phyloP scores from a whole-genome alignment of 177 flowering plant species.

The Vitis hybrid region DNA sequence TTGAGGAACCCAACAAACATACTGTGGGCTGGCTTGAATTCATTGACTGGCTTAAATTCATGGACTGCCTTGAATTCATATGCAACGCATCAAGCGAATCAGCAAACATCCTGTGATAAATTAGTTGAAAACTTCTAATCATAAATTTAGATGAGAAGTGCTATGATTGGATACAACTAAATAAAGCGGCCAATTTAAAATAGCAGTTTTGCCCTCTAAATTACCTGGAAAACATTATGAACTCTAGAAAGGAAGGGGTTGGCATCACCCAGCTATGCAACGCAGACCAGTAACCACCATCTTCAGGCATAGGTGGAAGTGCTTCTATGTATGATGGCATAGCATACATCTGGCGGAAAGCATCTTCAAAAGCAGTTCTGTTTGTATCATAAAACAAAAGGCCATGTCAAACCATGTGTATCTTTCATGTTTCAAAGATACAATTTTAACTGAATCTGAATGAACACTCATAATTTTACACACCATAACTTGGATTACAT shows the following conservation, averaged over 20 bases:
- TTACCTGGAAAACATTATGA: slow-evolving; percentile 83
- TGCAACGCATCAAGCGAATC: slow-evolving; percentile 78
- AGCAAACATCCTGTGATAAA: slow-evolving; percentile 70
- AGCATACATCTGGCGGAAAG: slow-evolving; percentile 80
- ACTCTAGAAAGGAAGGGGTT: slow-evolving; percentile 89
- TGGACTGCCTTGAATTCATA: slow-evolving; percentile 34
- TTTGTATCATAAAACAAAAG: slow-evolving; percentile 18
- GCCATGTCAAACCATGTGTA: background rate
- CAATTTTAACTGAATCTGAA: no score
- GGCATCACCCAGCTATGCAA: slow-evolving; percentile 98
- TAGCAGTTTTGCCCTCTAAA: background rate
- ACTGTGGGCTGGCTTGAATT: background rate
- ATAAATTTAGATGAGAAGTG: no score
- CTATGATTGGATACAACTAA: background rate
- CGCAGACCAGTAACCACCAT: slow-evolving; percentile 88
- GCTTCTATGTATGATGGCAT: slow-evolving; percentile 68
- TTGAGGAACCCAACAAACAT: slow-evolving; percentile 70
- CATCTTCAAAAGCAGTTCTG: slow-evolving; percentile 74
- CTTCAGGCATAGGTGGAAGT: slow-evolving; percentile 96
- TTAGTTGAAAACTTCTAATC: no score
- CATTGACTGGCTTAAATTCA: background rate
- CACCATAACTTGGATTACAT: no score
- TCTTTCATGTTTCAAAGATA: no score
- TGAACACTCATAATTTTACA: no score
- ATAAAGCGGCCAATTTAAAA: background rate